A percentile compares a stretch with the other conserved stretches of the same genome.
These are phyloP conservation scores for Monilinia aucupariae DNA, from an alignment of 2,329 filamentous ascomycete species.

Conservation along the genomic window DNA sequence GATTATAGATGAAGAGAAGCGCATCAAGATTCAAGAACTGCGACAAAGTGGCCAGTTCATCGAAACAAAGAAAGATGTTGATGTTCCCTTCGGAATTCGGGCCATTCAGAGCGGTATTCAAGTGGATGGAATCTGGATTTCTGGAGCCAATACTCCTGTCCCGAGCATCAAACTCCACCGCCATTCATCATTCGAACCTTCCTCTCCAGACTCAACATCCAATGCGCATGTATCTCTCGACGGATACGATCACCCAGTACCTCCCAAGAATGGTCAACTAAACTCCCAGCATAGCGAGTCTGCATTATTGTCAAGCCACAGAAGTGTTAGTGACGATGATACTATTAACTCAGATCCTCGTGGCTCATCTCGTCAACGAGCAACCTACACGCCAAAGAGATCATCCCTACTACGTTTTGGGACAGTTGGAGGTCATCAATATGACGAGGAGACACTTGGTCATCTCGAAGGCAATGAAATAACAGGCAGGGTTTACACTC, in stretches of 20 bases:
- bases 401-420: constrained; percentile 35
- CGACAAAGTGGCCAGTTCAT: constrained; percentile 44
- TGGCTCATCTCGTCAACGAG: constrained; percentile 17
- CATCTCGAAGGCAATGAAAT: constrained; percentile 27
- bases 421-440: constrained; percentile 27
- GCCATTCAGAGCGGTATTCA: constrained; percentile 79
- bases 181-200: constrained; percentile 19
- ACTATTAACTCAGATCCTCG: neutral
- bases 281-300: constrained; percentile 10
- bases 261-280: neutral
- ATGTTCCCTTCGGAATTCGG: constrained; percentile 79
- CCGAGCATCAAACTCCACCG: constrained; percentile 23
- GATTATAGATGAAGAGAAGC: constrained; percentile 61
- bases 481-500: constrained; percentile 23
- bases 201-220: constrained; percentile 4
- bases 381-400: constrained; percentile 34
- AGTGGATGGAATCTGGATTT: constrained; percentile 78
- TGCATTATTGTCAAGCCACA: constrained; percentile 6
- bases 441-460: constrained; percentile 29
- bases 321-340: constrained; percentile 14
- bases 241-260: neutral
- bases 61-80: constrained; percentile 40
- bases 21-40: constrained; percentile 48
- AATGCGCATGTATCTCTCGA: constrained; percentile 11
- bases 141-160: constrained; percentile 28